These are phyloP conservation scores for Solanum hybrid DNA, from an alignment of 305 asterid species.

Conservation along the genomic window DNA sequence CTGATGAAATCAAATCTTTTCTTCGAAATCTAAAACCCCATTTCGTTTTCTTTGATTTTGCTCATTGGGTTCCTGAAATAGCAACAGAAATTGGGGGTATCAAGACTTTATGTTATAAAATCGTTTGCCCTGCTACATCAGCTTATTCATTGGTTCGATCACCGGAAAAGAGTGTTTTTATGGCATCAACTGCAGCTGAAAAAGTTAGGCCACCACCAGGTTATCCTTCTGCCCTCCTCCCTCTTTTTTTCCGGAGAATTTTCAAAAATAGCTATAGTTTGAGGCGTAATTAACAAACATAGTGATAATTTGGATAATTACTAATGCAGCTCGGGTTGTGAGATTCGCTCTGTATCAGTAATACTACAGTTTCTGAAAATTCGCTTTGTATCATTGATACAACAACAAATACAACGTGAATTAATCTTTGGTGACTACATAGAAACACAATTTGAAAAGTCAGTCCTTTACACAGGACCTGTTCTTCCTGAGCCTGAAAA, in stretches of 20 bases:
- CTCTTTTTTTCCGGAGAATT: not conserved
- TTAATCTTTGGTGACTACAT: not conserved
- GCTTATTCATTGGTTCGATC: constrained; percentile 15
- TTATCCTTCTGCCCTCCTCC: not conserved
- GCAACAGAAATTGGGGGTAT: constrained; percentile 37
- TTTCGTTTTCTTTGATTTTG: constrained; percentile 59
- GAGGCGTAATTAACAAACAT: not conserved
- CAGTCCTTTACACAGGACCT: not conserved
- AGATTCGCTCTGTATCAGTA: not conserved
- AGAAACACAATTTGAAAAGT: not conserved
- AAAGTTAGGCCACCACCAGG: not conserved
- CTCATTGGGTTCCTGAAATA: constrained; percentile 58
- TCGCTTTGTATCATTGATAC: not conserved
- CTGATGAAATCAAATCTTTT: constrained; percentile 24
- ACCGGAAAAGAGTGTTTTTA: constrained; percentile 29
- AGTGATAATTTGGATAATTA: not conserved
- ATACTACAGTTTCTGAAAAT: not conserved
- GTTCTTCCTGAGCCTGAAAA: not conserved
- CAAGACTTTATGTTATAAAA: constrained; percentile 59
- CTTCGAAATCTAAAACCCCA: constrained; percentile 32
- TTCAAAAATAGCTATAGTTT: too few relatives aligned
- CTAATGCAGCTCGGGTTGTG: not conserved
- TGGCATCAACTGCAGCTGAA: not conserved
- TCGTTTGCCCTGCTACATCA: constrained; percentile 45
- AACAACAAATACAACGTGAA: not conserved